A percentile compares a stretch with the other conserved stretches of the same genome.
These are phyloP conservation scores for Penicillium hesseltinei DNA, from an alignment of 2,329 filamentous ascomycete species.

Conservation along the genomic window DNA sequence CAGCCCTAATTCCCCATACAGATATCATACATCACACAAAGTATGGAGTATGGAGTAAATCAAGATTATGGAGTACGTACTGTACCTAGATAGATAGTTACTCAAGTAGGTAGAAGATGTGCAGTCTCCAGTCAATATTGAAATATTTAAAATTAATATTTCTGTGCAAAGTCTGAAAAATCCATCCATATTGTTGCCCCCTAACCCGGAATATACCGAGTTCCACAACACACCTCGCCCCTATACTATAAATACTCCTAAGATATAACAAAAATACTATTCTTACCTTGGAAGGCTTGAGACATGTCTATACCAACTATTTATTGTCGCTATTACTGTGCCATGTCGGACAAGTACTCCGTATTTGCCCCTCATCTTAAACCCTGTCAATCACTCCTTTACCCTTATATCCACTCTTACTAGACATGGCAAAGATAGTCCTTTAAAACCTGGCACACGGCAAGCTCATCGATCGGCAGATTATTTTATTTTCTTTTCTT, in stretches of 20 bases:
- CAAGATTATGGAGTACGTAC: neutral
- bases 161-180: neutral
- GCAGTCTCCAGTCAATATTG: neutral
- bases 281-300: slow-evolving; percentile 1
- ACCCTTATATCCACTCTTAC: neutral
- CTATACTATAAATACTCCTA: neutral
- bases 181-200: neutral
- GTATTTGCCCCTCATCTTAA: neutral
- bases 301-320: neutral
- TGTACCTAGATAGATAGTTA: neutral
- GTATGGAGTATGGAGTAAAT: neutral
- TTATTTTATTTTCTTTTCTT: neutral
- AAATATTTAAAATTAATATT: neutral
- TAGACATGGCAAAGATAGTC: slow-evolving; percentile 1
- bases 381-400: slow-evolving; percentile 12
- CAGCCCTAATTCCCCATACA: neutral
- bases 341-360: neutral
- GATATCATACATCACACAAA: neutral
- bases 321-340: neutral
- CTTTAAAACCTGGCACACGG: neutral
- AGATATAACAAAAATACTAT: neutral
- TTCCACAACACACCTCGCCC: neutral
- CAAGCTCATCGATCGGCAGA: slow-evolving; percentile 1
- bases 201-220: slow-evolving; percentile 3
- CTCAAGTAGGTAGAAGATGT: neutral